A percentile compares a stretch with the other conserved stretches of the same genome.
phyloP scores from a whole-genome alignment of 768 basidiomycete species.

The Pholiota molesta region DNA sequence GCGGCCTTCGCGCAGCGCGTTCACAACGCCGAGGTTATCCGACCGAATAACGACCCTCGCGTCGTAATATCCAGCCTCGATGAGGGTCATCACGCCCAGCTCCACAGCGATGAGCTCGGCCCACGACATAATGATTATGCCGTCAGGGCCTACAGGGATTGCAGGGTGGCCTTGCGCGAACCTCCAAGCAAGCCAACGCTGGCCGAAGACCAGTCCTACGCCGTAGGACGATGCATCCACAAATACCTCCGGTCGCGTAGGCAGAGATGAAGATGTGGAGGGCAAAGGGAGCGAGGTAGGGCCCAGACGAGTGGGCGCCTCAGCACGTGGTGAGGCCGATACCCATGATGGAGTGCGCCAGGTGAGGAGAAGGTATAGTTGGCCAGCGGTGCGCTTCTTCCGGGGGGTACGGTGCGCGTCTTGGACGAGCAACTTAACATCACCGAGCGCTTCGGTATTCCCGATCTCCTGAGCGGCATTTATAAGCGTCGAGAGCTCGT shows the following conservation, averaged over 20 bases:
- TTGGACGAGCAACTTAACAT: conserved; percentile 5
- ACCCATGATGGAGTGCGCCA: conserved; percentile 7
- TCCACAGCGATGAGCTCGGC: conserved; percentile 46
- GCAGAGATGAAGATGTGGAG: not conserved
- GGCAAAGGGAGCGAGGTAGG: not conserved
- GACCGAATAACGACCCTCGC: conserved; percentile 33
- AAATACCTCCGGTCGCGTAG: conserved; percentile 12
- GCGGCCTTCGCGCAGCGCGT: conserved; percentile 27
- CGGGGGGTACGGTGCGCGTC: conserved; percentile 11
- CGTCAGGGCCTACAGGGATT: conserved; percentile 19
- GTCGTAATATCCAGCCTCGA: conserved; percentile 21
- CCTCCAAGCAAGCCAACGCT: conserved; percentile 38
- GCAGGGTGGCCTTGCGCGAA: conserved; percentile 27
- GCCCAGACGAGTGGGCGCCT: no score
- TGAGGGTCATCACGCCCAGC: conserved; percentile 31
- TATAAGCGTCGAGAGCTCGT: conserved; percentile 1
- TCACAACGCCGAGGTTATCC: conserved; percentile 45
- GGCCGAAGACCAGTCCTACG: conserved; percentile 34
- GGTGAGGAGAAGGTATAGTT: conserved; percentile 4
- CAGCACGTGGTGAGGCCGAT: not conserved
- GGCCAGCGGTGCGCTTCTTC: conserved; percentile 5
- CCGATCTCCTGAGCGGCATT: not conserved
- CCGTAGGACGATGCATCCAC: conserved; percentile 28
- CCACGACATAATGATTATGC: conserved; percentile 39
- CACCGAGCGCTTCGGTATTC: conserved; percentile 1